phyloP scores from a whole-genome alignment of 805 yeast species.

The Hanseniaspora taiwanica region DNA sequence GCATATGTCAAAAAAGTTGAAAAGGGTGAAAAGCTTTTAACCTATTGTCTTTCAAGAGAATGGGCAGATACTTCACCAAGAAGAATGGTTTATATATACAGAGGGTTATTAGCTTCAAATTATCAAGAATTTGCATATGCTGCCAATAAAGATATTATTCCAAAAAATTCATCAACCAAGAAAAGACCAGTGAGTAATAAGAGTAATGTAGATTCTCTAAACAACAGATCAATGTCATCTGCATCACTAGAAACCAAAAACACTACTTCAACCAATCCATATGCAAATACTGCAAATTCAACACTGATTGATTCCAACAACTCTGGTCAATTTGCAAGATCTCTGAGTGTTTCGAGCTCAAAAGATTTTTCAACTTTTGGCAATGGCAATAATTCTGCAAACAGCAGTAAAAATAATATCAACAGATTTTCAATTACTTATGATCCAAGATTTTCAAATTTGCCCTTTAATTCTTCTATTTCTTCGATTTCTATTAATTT shows the following conservation, averaged over 20 bases:
- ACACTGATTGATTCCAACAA: constrained; percentile 19
- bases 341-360: constrained; percentile 3
- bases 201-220: neutral
- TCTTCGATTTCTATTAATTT: constrained; percentile 3
- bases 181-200: neutral
- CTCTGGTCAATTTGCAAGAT: constrained; percentile 1
- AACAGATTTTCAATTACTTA: constrained; percentile 9
- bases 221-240: too few relatives aligned
- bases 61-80: constrained; percentile 89
- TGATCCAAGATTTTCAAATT: neutral
- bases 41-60: constrained; percentile 68
- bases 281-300: constrained; percentile 7
- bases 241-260: too few relatives aligned
- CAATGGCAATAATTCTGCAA: too few relatives aligned
- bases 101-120: constrained; percentile 66
- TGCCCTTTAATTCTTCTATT: neutral
- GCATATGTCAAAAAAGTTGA: constrained; percentile 79
- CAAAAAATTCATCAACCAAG: constrained; percentile 12
- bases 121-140: constrained; percentile 59
- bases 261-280: too few relatives aligned
- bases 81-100: constrained; percentile 77
- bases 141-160: constrained; percentile 39
- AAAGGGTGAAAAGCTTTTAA: constrained; percentile 61
- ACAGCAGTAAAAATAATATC: constrained; percentile 6
- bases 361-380: too few relatives aligned